A percentile compares a stretch with the other conserved stretches of the same genome.
Conservation (phyloP, 306 rosid genomes). For the Hylodesmum podocarpum region DNA sequence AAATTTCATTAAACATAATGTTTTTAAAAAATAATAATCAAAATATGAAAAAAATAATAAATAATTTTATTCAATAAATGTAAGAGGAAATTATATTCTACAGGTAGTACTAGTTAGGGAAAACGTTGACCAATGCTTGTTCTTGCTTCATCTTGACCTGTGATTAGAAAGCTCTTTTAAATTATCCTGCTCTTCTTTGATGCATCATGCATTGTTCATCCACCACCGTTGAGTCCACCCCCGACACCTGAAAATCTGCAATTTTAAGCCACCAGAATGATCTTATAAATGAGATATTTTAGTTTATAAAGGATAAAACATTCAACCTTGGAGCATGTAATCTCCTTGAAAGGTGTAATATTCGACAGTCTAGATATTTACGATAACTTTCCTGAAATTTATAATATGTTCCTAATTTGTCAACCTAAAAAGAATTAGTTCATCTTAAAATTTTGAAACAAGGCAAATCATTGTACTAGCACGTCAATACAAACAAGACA, state of each 20-base stretch:
- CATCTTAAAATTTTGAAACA: not conserved
- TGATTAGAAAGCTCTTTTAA: slow-evolving; percentile 35
- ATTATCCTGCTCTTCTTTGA: slow-evolving; percentile 39
- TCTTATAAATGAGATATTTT: not conserved
- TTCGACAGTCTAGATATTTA: slow-evolving; percentile 26
- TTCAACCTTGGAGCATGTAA: slow-evolving; percentile 35
- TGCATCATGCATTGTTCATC: slow-evolving; percentile 36
- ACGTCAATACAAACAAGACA: not conserved
- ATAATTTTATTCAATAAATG: no score
- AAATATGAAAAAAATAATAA: no score
- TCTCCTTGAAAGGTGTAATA: slow-evolving; percentile 28
- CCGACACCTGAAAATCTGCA: slow-evolving; percentile 30
- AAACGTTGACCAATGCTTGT: not conserved
- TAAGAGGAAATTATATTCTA: slow-evolving; percentile 29
- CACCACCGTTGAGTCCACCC: slow-evolving; percentile 29
- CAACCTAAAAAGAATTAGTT: not conserved
- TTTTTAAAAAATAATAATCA: no score
- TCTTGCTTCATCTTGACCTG: slow-evolving; percentile 28
- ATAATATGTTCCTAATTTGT: not conserved
- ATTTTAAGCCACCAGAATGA: slow-evolving; percentile 2
- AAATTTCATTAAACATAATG: no score
- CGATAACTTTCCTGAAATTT: slow-evolving; percentile 31
- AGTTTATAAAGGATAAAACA: slow-evolving; percentile 15
- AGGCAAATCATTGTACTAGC: not conserved
- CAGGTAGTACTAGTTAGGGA: slow-evolving; percentile 1